Conservation (phyloP, 306 rosid genomes). For the Trichosanthes cucumerina region DNA sequence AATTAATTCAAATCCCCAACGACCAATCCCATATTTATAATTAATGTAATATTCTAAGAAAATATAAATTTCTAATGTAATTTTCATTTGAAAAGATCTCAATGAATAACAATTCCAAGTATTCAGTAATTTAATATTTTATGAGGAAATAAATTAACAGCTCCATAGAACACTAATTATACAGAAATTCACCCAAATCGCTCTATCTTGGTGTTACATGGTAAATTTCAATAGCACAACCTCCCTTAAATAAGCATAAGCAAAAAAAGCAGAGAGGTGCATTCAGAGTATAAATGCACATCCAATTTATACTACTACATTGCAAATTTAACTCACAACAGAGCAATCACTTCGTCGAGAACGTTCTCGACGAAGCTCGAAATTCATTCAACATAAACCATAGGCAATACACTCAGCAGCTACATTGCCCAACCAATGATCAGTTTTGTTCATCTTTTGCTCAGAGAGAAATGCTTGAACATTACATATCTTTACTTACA, state of each 20-base stretch:
- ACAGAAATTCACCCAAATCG: too few relatives aligned
- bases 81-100: too few relatives aligned
- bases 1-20: too few relatives aligned
- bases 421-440: not conserved
- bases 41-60: too few relatives aligned
- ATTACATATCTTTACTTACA: not conserved
- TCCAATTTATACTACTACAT: not conserved
- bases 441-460: not conserved
- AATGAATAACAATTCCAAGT: too few relatives aligned
- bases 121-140: too few relatives aligned
- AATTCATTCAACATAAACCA: not conserved
- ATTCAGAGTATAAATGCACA: conserved; percentile 3
- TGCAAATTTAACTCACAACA: not conserved
- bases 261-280: not conserved
- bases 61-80: too few relatives aligned
- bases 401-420: not conserved
- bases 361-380: not conserved
- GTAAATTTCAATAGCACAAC: not conserved
- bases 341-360: not conserved
- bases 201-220: not conserved
- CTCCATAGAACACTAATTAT: not conserved
- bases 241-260: not conserved
- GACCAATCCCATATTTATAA: too few relatives aligned
- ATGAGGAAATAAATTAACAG: not conserved
- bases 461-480: not conserved